A percentile compares a stretch with the other conserved stretches of the same genome.
Conservation (phyloP, 2,329 filamentous ascomycete genomes). For the Sordariomycetes sp. region DNA sequence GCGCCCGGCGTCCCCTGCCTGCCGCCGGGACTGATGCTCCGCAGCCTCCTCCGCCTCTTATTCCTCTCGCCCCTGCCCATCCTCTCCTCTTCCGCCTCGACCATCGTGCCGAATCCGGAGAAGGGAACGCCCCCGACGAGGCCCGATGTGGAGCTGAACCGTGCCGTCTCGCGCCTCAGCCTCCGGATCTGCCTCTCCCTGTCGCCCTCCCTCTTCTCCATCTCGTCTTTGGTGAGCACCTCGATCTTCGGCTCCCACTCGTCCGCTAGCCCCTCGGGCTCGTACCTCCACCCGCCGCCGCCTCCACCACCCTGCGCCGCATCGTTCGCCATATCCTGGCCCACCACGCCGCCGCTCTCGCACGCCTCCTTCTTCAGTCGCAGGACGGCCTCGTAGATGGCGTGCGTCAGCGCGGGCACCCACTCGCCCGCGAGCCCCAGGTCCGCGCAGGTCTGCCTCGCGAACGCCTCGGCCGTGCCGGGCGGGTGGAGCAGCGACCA, state of each 20-base stretch:
- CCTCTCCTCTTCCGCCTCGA: constrained; percentile 59
- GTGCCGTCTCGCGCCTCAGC: constrained; percentile 78
- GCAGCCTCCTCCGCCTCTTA: constrained; percentile 90
- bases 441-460: constrained; percentile 85
- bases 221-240: constrained; percentile 82
- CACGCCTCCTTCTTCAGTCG: constrained; percentile 93
- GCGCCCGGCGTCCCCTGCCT: constrained; percentile 53
- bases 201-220: constrained; percentile 92
- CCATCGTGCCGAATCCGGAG: constrained; percentile 36
- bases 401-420: constrained; percentile 88
- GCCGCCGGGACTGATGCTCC: constrained; percentile 63
- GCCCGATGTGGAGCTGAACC: constrained; percentile 78
- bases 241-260: constrained; percentile 81
- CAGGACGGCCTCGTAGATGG: constrained; percentile 90
- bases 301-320: constrained; percentile 55
- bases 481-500: constrained; percentile 91
- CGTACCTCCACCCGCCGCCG: constrained; percentile 90
- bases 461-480: constrained; percentile 85
- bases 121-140: constrained; percentile 68
- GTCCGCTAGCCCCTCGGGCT: constrained; percentile 77
- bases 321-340: constrained; percentile 75
- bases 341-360: constrained; percentile 78
- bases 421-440: constrained; percentile 84
- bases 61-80: constrained; percentile 88
- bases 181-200: constrained; percentile 83